phyloP scores from a whole-genome alignment of 495 filamentous ascomycete species.

The Penicillium chermesinum region DNA sequence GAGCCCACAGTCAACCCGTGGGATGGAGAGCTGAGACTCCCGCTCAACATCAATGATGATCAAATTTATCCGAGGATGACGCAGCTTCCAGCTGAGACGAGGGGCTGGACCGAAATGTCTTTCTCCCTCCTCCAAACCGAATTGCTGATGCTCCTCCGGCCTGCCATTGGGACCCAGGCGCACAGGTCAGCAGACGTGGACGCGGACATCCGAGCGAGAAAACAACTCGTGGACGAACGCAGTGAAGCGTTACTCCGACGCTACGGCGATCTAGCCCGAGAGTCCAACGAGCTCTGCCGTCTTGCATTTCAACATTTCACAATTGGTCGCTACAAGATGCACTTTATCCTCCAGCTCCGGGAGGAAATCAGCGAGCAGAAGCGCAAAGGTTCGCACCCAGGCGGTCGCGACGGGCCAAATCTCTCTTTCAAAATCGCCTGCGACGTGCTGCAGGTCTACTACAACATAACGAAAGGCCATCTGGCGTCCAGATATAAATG shows the following conservation, averaged over 20 bases:
- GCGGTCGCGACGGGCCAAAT: constrained; percentile 32
- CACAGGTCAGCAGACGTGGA: constrained; percentile 10
- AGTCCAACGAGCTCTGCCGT: constrained; percentile 37
- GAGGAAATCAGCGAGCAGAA: constrained; percentile 16
- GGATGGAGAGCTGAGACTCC: background rate
- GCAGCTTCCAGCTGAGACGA: constrained; percentile 39
- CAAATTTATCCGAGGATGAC: constrained; percentile 6
- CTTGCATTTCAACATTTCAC: constrained; percentile 44
- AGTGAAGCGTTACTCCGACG: constrained; percentile 32
- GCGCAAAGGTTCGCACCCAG: constrained; percentile 3
- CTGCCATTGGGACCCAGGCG: constrained; percentile 4
- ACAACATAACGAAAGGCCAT: constrained; percentile 35
- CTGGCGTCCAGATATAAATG: constrained; percentile 46
- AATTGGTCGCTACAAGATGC: constrained; percentile 22
- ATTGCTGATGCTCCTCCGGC: constrained; percentile 20
- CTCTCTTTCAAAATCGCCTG: constrained; percentile 17
- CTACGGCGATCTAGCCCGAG: constrained; percentile 22
- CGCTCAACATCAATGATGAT: constrained; percentile 14
- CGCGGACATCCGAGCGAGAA: constrained; percentile 34
- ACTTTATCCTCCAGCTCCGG: constrained; percentile 27
- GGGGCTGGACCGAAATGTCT: constrained; percentile 65
- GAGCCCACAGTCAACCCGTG: constrained; percentile 2
- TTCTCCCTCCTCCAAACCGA: constrained; percentile 51
- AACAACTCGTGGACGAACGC: constrained; percentile 35
- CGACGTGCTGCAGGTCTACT: constrained; percentile 37